phyloP scores from a whole-genome alignment of 345 rosid genomes.

The Salix suchowensis region DNA sequence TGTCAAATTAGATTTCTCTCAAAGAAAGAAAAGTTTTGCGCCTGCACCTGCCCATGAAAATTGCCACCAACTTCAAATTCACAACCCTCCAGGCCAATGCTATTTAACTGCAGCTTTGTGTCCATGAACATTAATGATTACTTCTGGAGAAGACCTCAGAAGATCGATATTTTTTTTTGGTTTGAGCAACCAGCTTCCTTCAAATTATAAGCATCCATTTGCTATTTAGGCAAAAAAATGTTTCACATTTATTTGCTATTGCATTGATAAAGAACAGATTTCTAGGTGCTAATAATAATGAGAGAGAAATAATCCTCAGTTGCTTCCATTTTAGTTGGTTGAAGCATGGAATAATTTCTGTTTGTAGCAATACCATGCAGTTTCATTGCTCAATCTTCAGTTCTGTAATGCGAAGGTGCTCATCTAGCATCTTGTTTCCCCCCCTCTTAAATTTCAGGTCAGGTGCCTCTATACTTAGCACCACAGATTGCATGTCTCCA shows the following conservation, averaged over 20 bases:
- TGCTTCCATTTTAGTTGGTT: background rate
- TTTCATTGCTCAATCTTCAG: background rate
- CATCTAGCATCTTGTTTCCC: background rate
- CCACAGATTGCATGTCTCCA: slow-evolving; percentile 57
- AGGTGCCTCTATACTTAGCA: slow-evolving; percentile 66
- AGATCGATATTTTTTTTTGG: background rate
- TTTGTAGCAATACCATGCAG: background rate
- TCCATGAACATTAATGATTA: background rate
- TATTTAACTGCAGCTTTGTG: background rate
- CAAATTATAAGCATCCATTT: background rate
- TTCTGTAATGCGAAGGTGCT: background rate
- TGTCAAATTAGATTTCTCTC: background rate
- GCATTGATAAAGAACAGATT: background rate
- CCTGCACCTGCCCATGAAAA: too few species aligned
- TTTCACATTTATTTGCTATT: background rate
- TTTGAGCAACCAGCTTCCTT: background rate
- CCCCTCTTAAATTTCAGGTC: slow-evolving; percentile 42
- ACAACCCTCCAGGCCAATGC: background rate
- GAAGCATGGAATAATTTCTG: background rate
- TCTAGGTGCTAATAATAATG: background rate
- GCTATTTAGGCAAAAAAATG: background rate
- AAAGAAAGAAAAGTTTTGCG: background rate
- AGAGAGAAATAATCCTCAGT: background rate
- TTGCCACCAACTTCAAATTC: background rate
- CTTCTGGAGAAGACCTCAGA: background rate